Percentiles rank a stretch among this genome's conserved stretches.
Conservation (phyloP, 179 eudicot genomes). For the Nepenthes alata region DNA sequence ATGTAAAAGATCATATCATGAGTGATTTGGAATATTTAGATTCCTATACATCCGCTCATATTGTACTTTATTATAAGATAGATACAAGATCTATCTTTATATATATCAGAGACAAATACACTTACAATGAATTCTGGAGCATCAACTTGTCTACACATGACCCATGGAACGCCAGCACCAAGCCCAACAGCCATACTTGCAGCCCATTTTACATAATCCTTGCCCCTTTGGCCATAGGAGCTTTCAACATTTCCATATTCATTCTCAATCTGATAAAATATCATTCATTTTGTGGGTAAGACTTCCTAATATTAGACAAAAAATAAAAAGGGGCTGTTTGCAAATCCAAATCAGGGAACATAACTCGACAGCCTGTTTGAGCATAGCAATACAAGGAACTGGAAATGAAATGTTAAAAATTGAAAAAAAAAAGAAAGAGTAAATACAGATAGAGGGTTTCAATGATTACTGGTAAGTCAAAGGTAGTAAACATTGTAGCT, state of each 20-base stretch:
- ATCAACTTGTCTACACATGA: constrained; percentile 94
- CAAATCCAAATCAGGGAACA: neutral
- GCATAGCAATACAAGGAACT: no score
- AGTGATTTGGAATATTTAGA: no score
- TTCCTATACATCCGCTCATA: no score
- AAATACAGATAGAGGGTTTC: no score
- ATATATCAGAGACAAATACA: neutral
- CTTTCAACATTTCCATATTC: constrained; percentile 75
- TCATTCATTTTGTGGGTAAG: neutral
- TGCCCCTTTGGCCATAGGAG: constrained; percentile 58
- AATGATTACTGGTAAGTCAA: no score
- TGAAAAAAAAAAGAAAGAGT: no score
- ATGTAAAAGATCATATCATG: no score
- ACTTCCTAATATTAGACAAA: neutral
- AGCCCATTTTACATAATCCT: constrained; percentile 77
- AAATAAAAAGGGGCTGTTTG: neutral
- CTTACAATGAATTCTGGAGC: constrained; percentile 84
- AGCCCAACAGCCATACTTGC: constrained; percentile 86
- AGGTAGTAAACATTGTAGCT: no score
- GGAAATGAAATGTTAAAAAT: no score
- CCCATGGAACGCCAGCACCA: constrained; percentile 98
- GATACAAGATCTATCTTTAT: no score
- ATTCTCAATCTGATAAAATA: constrained; percentile 66
- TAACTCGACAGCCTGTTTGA: no score
- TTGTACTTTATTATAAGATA: no score